Evolutionary conservation across 2,329 filamentous ascomycete species (phyloP).

Genomic region (Fusarium fracticaudum): DNA sequence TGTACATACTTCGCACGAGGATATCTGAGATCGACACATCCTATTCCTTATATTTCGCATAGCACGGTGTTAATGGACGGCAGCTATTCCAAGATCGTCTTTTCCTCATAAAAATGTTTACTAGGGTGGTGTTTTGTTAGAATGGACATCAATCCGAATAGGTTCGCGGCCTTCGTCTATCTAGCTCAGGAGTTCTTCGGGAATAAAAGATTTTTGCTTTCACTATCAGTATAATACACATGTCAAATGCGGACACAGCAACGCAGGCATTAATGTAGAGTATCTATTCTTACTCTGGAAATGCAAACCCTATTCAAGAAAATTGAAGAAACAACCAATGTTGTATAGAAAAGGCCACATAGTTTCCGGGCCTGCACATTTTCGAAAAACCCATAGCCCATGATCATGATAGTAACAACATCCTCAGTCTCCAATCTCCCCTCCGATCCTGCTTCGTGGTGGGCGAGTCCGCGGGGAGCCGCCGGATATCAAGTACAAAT

Average conservation of each 20-base stretch:
- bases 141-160: not conserved
- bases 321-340: constrained; percentile 27
- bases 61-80: constrained; percentile 38
- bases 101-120: not conserved
- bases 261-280: constrained; percentile 16
- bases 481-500: constrained; percentile 29
- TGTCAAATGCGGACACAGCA: not conserved
- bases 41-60: constrained; percentile 20
- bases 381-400: constrained; percentile 41
- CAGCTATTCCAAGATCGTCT: not conserved
- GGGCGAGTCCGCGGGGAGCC: constrained; percentile 11
- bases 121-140: not conserved
- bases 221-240: not conserved
- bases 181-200: not conserved
- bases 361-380: constrained; percentile 27
- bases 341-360: constrained; percentile 32
- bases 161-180: not conserved
- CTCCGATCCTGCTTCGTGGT: constrained; percentile 10
- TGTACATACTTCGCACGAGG: constrained; percentile 24
- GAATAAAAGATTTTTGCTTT: not conserved
- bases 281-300: constrained; percentile 32
- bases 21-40: constrained; percentile 10
- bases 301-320: constrained; percentile 41
- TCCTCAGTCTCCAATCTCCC: constrained; percentile 24
- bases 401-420: constrained; percentile 41